A percentile compares a stretch with the other conserved stretches of the same genome.
Evolutionary conservation across 73 alveolate species (phyloP).

Genomic region (Durusdinium trenchii): DNA sequence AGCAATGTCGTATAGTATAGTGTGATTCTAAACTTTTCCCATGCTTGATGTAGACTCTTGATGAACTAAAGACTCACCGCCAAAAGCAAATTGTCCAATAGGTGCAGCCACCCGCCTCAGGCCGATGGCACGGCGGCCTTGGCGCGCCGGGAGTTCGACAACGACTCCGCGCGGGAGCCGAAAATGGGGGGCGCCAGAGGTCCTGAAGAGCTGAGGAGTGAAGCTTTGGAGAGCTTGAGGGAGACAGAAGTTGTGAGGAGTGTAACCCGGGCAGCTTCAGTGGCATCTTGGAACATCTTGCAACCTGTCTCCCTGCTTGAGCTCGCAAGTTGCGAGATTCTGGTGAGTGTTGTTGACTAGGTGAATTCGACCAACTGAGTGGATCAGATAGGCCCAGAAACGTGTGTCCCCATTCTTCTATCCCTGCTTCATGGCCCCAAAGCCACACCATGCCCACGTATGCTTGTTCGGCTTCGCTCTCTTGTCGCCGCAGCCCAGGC

Average conservation of each 20-base stretch:
- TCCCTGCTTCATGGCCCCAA: neutral
- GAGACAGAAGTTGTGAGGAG: neutral
- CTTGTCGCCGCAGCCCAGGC: constrained; percentile 2
- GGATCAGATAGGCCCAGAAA: neutral
- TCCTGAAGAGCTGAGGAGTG: neutral
- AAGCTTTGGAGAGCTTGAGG: neutral
- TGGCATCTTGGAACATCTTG: too few species aligned
- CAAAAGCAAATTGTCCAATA: neutral
- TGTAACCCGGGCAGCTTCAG: neutral
- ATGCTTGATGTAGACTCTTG: too few species aligned
- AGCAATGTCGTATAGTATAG: too few species aligned
- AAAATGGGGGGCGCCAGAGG: neutral
- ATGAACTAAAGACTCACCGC: neutral
- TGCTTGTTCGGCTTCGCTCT: neutral
- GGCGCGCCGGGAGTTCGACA: constrained; percentile 93
- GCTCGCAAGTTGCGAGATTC: too few species aligned
- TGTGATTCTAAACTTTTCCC: too few species aligned
- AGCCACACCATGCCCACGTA: neutral
- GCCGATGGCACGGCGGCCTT: constrained; percentile 75
- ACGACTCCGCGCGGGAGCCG: constrained; percentile 52
- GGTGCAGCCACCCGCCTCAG: neutral
- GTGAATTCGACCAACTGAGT: neutral
- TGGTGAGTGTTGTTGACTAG: neutral
- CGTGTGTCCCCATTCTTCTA: neutral
- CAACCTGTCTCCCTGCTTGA: too few species aligned